Conservation (phyloP, 202 grass and related monocot genomes). For the Brachypodium distachyon region DNA sequence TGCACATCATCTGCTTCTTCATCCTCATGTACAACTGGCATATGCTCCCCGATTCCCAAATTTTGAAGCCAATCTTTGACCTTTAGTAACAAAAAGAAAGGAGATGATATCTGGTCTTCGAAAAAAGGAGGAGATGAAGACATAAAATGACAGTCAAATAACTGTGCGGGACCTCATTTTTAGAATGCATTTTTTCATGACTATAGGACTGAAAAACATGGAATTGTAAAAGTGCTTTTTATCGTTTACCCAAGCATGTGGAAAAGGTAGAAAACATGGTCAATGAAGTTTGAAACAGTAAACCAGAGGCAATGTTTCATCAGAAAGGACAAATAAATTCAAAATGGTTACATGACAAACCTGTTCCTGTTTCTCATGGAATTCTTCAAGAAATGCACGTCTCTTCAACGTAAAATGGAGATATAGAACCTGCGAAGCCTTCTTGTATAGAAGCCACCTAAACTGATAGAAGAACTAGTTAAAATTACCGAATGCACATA, state of each 20-base stretch:
- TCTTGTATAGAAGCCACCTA: conserved; percentile 93
- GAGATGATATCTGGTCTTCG: no score
- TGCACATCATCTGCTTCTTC: conserved; percentile 91
- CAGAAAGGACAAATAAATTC: background rate
- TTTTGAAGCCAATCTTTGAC: conserved; percentile 99
- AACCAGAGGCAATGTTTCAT: background rate
- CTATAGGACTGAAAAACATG: no score
- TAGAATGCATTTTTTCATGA: no score
- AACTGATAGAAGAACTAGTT: conserved; percentile 73
- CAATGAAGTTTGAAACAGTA: no score
- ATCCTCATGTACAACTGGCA: conserved; percentile 80
- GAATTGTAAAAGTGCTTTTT: no score
- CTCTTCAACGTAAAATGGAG: conserved; percentile 90
- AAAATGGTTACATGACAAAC: conserved; percentile 22
- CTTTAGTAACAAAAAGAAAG: conserved; percentile 18
- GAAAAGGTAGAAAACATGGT: background rate
- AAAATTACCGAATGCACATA: conserved; percentile 32
- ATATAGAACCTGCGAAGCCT: conserved; percentile 90
- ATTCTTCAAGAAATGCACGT: conserved; percentile 83
- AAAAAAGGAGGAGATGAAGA: no score
- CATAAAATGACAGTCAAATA: no score
- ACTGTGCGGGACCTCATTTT: no score
- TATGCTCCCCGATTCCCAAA: conserved; percentile 85
- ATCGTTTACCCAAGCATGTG: no score
- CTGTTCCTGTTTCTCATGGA: conserved; percentile 99